Evolutionary conservation across 495 filamentous ascomycete genomes (phyloP).

Genomic region (Penicillium bovifimosum): DNA sequence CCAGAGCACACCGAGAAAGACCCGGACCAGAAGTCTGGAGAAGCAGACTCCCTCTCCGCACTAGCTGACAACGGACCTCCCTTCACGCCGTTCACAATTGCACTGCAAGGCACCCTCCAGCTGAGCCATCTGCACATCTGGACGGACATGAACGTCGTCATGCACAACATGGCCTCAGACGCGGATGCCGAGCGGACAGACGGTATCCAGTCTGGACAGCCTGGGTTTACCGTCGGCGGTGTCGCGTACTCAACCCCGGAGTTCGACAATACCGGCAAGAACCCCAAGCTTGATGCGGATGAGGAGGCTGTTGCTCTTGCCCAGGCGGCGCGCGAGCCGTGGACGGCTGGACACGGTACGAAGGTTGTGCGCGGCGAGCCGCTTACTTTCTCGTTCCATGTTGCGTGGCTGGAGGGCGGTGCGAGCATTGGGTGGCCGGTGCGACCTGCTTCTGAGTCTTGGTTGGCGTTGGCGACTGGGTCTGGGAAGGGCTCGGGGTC

Average conservation of each 20-base stretch:
- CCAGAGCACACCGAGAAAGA: slow-evolving; percentile 2
- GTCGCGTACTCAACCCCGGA: slow-evolving; percentile 81
- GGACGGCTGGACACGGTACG: slow-evolving; percentile 43
- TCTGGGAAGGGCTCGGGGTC: slow-evolving; percentile 7
- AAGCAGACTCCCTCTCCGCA: slow-evolving; percentile 22
- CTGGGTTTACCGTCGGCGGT: slow-evolving; percentile 70
- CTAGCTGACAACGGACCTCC: slow-evolving; percentile 37
- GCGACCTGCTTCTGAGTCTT: slow-evolving; percentile 27
- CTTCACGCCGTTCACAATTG: slow-evolving; percentile 70
- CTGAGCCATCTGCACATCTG: slow-evolving; percentile 85
- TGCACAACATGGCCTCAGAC: slow-evolving; percentile 59
- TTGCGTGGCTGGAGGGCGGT: slow-evolving; percentile 81
- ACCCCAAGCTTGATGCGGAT: slow-evolving; percentile 31
- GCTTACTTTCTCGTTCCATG: slow-evolving; percentile 70
- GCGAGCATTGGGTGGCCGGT: slow-evolving; percentile 40
- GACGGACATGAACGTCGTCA: slow-evolving; percentile 78
- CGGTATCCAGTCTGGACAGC: slow-evolving; percentile 34
- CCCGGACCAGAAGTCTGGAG: slow-evolving; percentile 11
- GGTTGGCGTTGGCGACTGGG: slow-evolving; percentile 32
- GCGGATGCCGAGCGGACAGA: slow-evolving; percentile 22
- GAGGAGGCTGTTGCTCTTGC: slow-evolving; percentile 32
- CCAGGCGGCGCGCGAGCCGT: slow-evolving; percentile 39
- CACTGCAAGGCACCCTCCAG: slow-evolving; percentile 83
- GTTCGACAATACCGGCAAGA: slow-evolving; percentile 41
- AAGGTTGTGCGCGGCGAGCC: slow-evolving; percentile 83